Evolutionary conservation across 352 stramenopile genomes (phyloP), one percentile per base, ranked within the genome.

Genomic region (Globisporangium paroecandrum): DNA sequence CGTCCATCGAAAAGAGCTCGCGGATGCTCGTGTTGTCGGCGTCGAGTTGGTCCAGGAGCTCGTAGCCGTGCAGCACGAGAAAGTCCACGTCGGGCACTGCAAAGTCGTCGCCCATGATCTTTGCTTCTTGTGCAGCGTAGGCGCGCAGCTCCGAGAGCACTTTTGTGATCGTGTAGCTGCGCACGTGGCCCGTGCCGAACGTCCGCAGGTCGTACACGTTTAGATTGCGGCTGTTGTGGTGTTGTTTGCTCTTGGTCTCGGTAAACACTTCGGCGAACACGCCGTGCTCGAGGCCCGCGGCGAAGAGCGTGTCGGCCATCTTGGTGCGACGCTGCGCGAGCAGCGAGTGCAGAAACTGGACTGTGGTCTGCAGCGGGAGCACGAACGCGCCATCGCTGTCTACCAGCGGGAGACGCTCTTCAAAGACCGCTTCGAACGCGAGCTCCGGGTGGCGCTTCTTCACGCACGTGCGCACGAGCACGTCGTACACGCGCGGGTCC

Each of bases 361-460:
- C 69, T 6, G 78, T 91, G 20, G 88, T 91, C 24, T 63, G 58
- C 2, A 92, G 78, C 10, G 68, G 61, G 41, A 95, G 63, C 32
- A 89, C 75, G 68, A 95, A 95, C n/a, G 68, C 63, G 12, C 82
- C 84, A 41, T 88, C 76, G 46, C 73, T 72, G 58, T 86, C 77
- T 41, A 78, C 68, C 24, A 89, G 69, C 29, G 79, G 71, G 22
- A 87, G 73, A 24, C 84, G 84, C 58, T 89, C 77, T 55, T 91
- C 76, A 9, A 95, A 89, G 6, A 93, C 59, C 36, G 76, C 82
- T 56, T 90, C 83, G 54, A 86, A 91, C 27, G 83, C 85, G 10
- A 94, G 74, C 53, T 94, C 86, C 0, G 88, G 88, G 65, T 95
- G 86, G 22, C 88, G 88, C 69, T 95, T 95, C 65, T 86, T 83